A percentile compares a stretch with the other conserved stretches of the same genome.
Conservation (phyloP, 495 filamentous ascomycete species). For the Aspergillus mulundensis region DNA sequence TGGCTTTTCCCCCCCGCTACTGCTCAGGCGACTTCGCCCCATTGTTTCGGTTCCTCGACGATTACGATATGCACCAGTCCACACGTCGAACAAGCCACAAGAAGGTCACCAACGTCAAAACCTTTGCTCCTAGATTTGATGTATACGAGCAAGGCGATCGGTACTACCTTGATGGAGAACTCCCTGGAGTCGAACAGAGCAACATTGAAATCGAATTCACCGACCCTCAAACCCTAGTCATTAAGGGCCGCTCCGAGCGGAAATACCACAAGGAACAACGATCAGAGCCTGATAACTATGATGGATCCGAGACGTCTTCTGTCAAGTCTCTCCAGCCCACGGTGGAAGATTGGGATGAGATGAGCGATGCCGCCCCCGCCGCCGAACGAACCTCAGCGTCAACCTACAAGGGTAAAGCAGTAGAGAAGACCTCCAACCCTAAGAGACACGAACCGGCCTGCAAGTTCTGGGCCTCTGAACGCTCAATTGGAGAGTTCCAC, state of each 20-base stretch:
- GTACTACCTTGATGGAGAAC: conserved; percentile 84
- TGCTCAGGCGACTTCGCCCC: conserved; percentile 53
- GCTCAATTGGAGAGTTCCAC: conserved; percentile 73
- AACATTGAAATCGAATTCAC: conserved; percentile 81
- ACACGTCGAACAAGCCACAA: conserved; percentile 13
- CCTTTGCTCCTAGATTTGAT: conserved; percentile 77
- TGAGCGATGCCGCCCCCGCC: conserved; percentile 15
- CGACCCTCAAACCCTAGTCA: conserved; percentile 69
- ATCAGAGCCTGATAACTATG: conserved; percentile 7
- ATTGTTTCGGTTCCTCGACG: conserved; percentile 73
- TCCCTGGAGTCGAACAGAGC: conserved; percentile 76
- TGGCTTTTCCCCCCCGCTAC: conserved; percentile 61
- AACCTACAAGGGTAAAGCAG: conserved; percentile 9
- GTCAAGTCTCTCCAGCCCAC: conserved; percentile 51
- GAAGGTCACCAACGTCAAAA: conserved; percentile 23
- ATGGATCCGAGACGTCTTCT: conserved; percentile 20
- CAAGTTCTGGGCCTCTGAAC: conserved; percentile 80
- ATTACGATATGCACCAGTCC: conserved; percentile 58
- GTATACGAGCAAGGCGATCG: conserved; percentile 60
- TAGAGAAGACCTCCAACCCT: conserved; percentile 11
- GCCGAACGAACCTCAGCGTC: conserved; percentile 3
- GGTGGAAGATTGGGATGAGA: conserved; percentile 60
- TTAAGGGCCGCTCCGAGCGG: conserved; percentile 66
- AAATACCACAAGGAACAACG: conserved; percentile 30
- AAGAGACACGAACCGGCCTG: conserved; percentile 29